These are phyloP conservation scores for Fusarium zealandicum DNA, from an alignment of 2,329 filamentous ascomycete genomes.

Conservation along the genomic window DNA sequence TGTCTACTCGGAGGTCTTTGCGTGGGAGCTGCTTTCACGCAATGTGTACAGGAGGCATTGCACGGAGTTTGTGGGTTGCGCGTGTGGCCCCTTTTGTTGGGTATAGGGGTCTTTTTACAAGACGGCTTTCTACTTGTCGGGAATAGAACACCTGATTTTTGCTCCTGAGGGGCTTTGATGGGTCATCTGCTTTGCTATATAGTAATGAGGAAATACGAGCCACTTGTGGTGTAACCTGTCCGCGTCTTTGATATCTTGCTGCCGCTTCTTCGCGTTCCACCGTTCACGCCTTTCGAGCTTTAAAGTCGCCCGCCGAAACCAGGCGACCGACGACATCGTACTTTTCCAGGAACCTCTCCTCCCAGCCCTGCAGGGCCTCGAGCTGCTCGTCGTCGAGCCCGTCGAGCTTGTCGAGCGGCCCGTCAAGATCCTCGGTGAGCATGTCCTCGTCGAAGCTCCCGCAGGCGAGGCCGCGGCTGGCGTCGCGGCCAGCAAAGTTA, in stretches of 20 bases:
- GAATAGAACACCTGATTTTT: constrained; percentile 25
- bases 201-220: constrained; percentile 34
- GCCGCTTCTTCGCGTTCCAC: background rate
- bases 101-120: constrained; percentile 12
- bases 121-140: constrained; percentile 8
- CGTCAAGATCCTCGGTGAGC: constrained; percentile 90
- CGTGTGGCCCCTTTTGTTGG: constrained; percentile 28
- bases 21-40: constrained; percentile 19
- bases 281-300: constrained; percentile 24
- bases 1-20: constrained; percentile 11
- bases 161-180: constrained; percentile 2
- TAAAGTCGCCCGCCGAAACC: constrained; percentile 61
- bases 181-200: constrained; percentile 26
- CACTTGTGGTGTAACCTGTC: constrained; percentile 5
- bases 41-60: constrained; percentile 45
- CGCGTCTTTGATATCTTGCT: background rate
- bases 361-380: constrained; percentile 88
- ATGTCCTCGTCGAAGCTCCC: constrained; percentile 95
- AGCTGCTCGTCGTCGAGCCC: constrained; percentile 77
- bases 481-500: constrained; percentile 95
- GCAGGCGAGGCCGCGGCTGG: constrained; percentile 83
- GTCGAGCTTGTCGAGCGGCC: constrained; percentile 77
- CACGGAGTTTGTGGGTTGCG: constrained; percentile 44
- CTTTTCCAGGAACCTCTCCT: constrained; percentile 91
- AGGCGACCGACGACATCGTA: constrained; percentile 93